Evolutionary conservation across 495 filamentous ascomycete genomes (phyloP), one percentile per base, ranked within the genome.

Genomic region (Tetracladium marchalianum): DNA sequence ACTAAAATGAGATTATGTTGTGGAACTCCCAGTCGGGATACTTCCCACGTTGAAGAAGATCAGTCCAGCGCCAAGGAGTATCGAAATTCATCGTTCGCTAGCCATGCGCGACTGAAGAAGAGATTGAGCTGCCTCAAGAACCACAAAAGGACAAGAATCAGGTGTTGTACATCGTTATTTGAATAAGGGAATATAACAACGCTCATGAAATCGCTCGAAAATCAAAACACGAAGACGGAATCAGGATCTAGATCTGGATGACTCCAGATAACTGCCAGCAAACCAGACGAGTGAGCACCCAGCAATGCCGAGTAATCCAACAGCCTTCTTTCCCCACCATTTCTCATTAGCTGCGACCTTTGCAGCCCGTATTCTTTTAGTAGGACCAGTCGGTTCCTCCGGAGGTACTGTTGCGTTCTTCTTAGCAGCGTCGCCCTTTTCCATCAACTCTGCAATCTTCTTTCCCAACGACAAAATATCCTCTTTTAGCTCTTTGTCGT

Each of bases 281-380:
- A 73, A 66, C 84, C 84, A 89, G 13, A 83, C 60, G n/a, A 76
- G 69, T 11, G 76, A 75, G 52, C 81, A 87, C 13, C 74, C 80
- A 18, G 76, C 75, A 18, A 89, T 61, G 8, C 81, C 75, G 31
- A 76, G 75, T 12, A 75, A 69, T 4, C 84, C 84, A 15, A 78
- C 64, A 7, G 81, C 52, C 53, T 84, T 83, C 64, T 84, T 89
- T 16, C 72, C 68, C 78, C 81, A 87, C 64, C 75, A 78, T 42
- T 70, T 69, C 31, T 84, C 78, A 43, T 81, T 76, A 15, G 75
- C 72, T 54, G 85, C 69, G 19, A 78, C 78, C 43, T 80, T 82
- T 4, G 82, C 76, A 24, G 69, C 70, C 40, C 67, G 63, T 35
- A 61, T 67, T 39, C 60, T 70, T 44, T 59, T 58, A 12, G 54